Base-by-base conservation (phyloP, 257 asterid genomes). In the Nicotiana sylvestris region DNA sequence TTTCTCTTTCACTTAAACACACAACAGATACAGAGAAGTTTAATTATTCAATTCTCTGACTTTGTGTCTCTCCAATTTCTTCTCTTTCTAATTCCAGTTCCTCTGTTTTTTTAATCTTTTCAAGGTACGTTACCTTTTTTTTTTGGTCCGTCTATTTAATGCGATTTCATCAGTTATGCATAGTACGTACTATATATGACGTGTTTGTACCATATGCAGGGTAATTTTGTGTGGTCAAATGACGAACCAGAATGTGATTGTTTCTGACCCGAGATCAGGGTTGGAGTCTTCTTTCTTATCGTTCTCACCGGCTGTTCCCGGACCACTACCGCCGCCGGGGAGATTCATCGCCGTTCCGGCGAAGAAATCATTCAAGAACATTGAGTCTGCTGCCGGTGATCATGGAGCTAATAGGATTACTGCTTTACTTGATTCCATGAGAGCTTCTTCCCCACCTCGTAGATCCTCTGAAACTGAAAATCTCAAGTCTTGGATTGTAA, bases 371-470 rank as follows among this genome's bases (percentile, higher is more conserved):
- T 62, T 84, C 8, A 91, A 89, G n/a, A 89, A 80, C 83, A 87
- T 88, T 39, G 93, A 86, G 29, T n/a, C 87, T 5, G 82, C 35
- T 57, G 60, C 25, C 17, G 74, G 32, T 5, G 88, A 87, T 35
- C 86, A 82, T 10, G 90, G 84, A n/a, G 87, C 90, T 35, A 35
- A 35, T 17, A 87, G 85, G 72, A 86, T 90, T 77, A 89, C 82
- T 87, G 92, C 78, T 66, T 66, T 81, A 66, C 77, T 81, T 11
- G 94, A 93, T 81, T 91, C 95, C 15, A 93, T 92, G 97, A 88
- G 95, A 70, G 92, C 94, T 39, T 93, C 98, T 58, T 93, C 98
- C 0, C 98, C 97, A 8, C 80, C 93, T 0, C 85, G 93, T 13
- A 83, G 88, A 76, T 87, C 97, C 56, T 77, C 88, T 6, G 90